A percentile compares a stretch with the other conserved stretches of the same genome.
Conservation (phyloP, 1,284 basidiomycete species). For the Xerocomus nothofagi region DNA sequence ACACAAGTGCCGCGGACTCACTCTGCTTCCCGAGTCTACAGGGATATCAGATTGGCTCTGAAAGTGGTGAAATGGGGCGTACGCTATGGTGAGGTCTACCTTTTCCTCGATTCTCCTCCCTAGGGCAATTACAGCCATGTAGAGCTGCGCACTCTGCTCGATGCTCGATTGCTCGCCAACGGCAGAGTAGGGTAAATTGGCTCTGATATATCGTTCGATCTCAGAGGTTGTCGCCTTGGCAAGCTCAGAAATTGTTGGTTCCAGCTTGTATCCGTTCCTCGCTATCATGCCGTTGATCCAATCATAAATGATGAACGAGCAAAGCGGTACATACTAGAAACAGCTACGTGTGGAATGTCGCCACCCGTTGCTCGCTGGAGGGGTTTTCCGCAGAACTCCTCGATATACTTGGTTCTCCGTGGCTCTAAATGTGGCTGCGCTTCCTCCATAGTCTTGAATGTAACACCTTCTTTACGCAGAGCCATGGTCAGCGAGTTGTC, state of each 20-base stretch:
- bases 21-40: neutral
- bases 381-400: neutral
- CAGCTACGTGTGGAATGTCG: neutral
- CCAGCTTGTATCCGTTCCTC: neutral
- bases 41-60: neutral
- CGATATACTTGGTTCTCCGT: neutral
- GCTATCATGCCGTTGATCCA: neutral
- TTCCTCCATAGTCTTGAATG: neutral
- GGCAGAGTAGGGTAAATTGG: neutral
- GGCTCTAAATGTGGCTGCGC: neutral
- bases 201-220: slow-evolving; percentile 1
- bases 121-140: neutral
- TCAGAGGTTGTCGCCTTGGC: neutral
- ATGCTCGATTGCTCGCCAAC: neutral
- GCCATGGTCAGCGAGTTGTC: neutral
- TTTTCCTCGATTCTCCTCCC: neutral
- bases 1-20: neutral
- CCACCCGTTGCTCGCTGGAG: neutral
- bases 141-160: neutral
- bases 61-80: neutral
- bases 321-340: neutral
- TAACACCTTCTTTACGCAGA: neutral
- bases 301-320: neutral
- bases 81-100: neutral
- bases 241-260: neutral